phyloP scores from a whole-genome alignment of 352 stramenopile genomes.

The Thalassiosira allenii region DNA sequence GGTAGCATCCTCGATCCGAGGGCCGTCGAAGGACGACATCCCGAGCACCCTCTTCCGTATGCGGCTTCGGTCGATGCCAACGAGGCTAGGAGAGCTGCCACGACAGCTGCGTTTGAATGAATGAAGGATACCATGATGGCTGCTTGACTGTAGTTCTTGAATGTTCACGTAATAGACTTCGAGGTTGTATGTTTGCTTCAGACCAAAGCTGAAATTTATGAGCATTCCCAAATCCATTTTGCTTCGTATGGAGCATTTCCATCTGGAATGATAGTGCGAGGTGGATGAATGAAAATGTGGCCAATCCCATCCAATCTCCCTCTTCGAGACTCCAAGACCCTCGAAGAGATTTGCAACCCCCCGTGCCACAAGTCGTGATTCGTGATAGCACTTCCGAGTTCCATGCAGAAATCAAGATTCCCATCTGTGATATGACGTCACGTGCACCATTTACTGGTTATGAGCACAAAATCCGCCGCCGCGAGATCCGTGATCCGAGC shows the following conservation, averaged over 20 bases:
- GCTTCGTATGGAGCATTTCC: slow-evolving; percentile 2
- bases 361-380: too few relatives aligned
- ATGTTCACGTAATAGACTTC: background rate
- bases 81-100: slow-evolving; percentile 26
- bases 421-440: background rate
- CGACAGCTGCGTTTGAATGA: slow-evolving; percentile 31
- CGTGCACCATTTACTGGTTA: too few relatives aligned
- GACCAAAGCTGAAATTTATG: slow-evolving; percentile 42
- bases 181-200: background rate
- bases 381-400: too few relatives aligned
- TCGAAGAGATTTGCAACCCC: background rate
- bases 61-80: slow-evolving; percentile 24
- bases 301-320: too few relatives aligned
- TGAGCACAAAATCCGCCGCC: too few relatives aligned
- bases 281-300: slow-evolving; percentile 1
- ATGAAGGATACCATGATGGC: slow-evolving; percentile 42
- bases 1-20: slow-evolving; percentile 28
- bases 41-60: slow-evolving; percentile 30
- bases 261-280: slow-evolving; percentile 17
- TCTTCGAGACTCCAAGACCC: background rate
- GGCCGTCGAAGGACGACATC: slow-evolving; percentile 13
- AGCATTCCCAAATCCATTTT: slow-evolving; percentile 10
- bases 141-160: slow-evolving; percentile 21
- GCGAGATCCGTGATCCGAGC: too few relatives aligned
- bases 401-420: too few relatives aligned